Evolutionary conservation across 345 rosid genomes (phyloP).

Genomic region (Eucalyptus melliodora): DNA sequence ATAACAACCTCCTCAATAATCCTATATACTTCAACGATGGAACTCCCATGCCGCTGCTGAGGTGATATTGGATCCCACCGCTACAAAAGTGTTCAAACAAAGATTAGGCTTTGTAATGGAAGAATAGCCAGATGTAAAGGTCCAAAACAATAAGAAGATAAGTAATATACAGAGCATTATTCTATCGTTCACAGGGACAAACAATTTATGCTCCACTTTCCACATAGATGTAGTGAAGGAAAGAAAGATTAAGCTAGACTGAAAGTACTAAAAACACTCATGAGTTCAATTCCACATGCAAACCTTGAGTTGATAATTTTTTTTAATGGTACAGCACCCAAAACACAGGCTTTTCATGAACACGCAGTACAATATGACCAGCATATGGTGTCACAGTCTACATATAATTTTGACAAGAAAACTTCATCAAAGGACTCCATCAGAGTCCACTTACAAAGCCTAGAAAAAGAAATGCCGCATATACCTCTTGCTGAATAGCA

Average conservation of each 20-base stretch:
- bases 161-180: background rate
- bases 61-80: conserved; percentile 92
- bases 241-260: background rate
- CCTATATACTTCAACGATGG: conserved; percentile 90
- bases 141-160: background rate
- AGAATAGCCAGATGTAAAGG: background rate
- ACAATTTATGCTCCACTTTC: background rate
- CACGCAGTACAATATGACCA: background rate
- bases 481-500: conserved; percentile 89
- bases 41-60: conserved; percentile 90
- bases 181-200: background rate
- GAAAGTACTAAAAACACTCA: background rate
- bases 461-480: background rate
- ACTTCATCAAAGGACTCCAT: background rate
- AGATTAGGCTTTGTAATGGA: background rate
- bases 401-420: background rate
- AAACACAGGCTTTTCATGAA: background rate
- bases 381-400: background rate
- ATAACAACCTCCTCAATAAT: conserved; percentile 85
- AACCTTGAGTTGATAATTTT: background rate
- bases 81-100: conserved; percentile 22
- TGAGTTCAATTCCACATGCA: background rate
- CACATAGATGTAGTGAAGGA: background rate
- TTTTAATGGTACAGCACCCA: background rate
- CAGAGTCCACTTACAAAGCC: background rate